Percentiles rank a stretch among this genome's conserved stretches.
Conservation (phyloP, 768 basidiomycete genomes). For the Kondoa subrosea region DNA sequence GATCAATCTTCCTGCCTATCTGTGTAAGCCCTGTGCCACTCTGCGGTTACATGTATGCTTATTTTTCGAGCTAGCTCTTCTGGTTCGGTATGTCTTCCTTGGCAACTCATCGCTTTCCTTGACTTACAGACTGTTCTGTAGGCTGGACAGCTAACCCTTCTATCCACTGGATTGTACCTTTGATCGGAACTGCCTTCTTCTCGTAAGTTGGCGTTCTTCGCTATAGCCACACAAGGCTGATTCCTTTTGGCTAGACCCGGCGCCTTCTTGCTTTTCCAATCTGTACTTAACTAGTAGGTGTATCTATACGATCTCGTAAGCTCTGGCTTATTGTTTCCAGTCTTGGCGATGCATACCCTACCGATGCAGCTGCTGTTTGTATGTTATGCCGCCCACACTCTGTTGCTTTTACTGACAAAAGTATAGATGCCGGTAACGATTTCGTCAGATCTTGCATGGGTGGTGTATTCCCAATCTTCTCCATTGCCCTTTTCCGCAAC, state of each 20-base stretch:
- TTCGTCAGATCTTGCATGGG: constrained; percentile 13
- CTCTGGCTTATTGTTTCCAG: background rate
- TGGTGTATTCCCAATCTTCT: constrained; percentile 17
- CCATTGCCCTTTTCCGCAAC: constrained; percentile 9
- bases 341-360: constrained; percentile 19
- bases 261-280: constrained; percentile 20
- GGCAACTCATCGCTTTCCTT: background rate
- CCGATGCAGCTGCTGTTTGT: constrained; percentile 14
- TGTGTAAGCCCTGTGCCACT: background rate
- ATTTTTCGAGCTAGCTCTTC: background rate
- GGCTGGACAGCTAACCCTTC: constrained; percentile 6
- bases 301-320: background rate
- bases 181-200: constrained; percentile 18
- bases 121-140: constrained; percentile 13
- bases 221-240: background rate
- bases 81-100: constrained; percentile 14
- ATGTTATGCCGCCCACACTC: background rate
- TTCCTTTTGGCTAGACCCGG: background rate
- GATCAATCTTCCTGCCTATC: background rate
- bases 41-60: background rate
- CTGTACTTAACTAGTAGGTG: constrained; percentile 7
- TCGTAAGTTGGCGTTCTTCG: background rate
- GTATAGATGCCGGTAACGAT: background rate
- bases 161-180: constrained; percentile 14
- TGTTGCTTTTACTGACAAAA: no score